Evolutionary conservation across 1,284 basidiomycete genomes (phyloP).

Genomic region (Austropuccinia psidii): DNA sequence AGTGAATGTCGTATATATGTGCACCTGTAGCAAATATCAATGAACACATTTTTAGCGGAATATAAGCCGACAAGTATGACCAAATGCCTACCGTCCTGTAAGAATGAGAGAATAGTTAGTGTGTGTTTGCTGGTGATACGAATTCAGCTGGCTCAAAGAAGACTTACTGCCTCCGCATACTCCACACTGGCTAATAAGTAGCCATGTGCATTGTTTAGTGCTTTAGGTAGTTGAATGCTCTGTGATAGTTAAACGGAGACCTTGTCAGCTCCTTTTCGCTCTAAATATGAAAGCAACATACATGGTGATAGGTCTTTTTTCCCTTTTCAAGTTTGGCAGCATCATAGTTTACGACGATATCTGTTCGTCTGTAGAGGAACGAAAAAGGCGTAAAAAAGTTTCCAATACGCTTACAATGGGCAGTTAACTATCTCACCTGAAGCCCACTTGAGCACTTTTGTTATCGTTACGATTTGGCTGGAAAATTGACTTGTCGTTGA

Average conservation of each 20-base stretch:
- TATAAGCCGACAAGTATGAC: neutral
- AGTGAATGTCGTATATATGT: neutral
- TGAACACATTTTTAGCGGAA: neutral
- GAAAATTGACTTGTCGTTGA: conserved; percentile 23
- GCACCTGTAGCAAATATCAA: neutral
- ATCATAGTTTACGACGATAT: neutral
- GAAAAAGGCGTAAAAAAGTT: neutral
- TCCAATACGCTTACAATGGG: neutral
- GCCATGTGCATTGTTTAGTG: neutral
- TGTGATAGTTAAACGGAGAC: neutral
- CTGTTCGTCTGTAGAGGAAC: conserved; percentile 1
- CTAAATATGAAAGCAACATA: neutral
- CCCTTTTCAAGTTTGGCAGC: neutral
- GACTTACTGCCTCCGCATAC: neutral
- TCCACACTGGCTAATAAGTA: conserved; percentile 19
- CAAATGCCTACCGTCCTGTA: neutral
- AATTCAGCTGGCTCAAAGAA: neutral
- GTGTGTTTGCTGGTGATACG: neutral
- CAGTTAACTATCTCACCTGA: neutral
- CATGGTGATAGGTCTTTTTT: conserved; percentile 21
- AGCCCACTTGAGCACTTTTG: neutral
- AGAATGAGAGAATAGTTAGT: neutral
- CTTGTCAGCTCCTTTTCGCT: neutral
- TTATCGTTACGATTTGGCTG: neutral
- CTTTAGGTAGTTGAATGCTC: conserved; percentile 1